Base-by-base conservation (phyloP, 768 basidiomycete genomes). In the Podaxis mareebaensis region DNA sequence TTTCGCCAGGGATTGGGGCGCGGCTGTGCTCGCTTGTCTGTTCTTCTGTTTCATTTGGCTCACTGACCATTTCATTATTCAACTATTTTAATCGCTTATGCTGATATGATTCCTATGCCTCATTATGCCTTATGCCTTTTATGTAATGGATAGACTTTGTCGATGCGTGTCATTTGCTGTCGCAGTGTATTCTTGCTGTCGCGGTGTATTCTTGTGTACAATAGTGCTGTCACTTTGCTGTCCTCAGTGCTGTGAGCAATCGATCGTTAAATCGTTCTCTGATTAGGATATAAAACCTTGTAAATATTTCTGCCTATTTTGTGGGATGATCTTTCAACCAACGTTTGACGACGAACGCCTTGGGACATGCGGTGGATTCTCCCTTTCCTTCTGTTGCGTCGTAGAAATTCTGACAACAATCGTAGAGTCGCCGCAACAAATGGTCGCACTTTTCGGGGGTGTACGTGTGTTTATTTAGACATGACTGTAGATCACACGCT, bases 401-500 rank as follows among this genome's bases (percentile, higher is more conserved):
- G 71, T 91, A 87, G 79, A 91, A 83, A 28, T 69, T 60, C 49
- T 81, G 76, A 68, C 90, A 92, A 66, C 90, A 91, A 61, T 69
- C 61, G 69, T 91, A 91, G 17, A 92, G 78, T 24, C 74, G 77
- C 56, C 81, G 75, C 22, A 91, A 68, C 11, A 79, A 70, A 8
- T 74, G 68, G 48, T 86, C 76, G 68, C 90, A 92, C 65, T 81
- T 85, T 20, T 89, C 88, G 0, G 87, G 89, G 2, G 66, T 67
- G 68, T 89, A 91, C 0, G 85, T 88, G 71, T 91, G 82, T 64
- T 81, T 85, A 58, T 79, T 80, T 33, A 91, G 76, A 69, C 90
- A 92, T 1, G 75, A 61, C 49, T 91, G 90, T 3, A 91, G 75
- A 22, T 77, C 72, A 68, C 90, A 91, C 0, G 90, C 90, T 91